Conservation (phyloP, 2,329 filamentous ascomycete species). For the Fusarium circinatum region DNA sequence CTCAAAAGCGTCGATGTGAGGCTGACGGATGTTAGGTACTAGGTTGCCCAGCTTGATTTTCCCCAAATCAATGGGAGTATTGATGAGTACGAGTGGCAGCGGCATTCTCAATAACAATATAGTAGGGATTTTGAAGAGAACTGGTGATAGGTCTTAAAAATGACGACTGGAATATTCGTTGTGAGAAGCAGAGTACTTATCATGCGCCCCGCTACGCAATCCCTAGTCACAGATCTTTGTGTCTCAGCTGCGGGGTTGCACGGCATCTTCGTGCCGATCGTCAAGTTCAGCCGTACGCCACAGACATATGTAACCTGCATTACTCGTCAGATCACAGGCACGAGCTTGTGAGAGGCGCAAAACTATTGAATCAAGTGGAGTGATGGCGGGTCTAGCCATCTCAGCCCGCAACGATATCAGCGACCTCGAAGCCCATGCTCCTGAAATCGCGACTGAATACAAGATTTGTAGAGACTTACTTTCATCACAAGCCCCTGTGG, state of each 20-base stretch:
- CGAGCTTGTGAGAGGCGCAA: background rate
- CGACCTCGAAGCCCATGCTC: background rate
- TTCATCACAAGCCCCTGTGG: too few relatives aligned
- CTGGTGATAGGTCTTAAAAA: too few relatives aligned
- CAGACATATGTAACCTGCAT: too few relatives aligned
- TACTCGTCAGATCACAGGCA: too few relatives aligned
- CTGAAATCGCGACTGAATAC: background rate
- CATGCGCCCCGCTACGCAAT: rapidly evolving
- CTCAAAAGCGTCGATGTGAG: background rate
- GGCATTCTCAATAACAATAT: background rate
- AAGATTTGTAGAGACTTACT: background rate
- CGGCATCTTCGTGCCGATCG: background rate
- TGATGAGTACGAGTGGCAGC: background rate
- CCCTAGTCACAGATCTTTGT: too few relatives aligned
- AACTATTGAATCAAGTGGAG: background rate
- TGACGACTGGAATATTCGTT: rapidly evolving
- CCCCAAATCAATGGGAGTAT: background rate
- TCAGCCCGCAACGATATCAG: background rate
- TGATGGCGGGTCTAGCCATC: background rate
- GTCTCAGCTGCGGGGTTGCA: background rate
- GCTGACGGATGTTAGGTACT: background rate
- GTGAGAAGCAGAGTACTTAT: too few relatives aligned
- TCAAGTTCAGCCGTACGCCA: background rate
- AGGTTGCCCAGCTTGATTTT: background rate
- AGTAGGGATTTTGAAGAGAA: too few relatives aligned